These are phyloP conservation scores for Prunus padus DNA, from an alignment of 306 rosid genomes.

Conservation along the genomic window DNA sequence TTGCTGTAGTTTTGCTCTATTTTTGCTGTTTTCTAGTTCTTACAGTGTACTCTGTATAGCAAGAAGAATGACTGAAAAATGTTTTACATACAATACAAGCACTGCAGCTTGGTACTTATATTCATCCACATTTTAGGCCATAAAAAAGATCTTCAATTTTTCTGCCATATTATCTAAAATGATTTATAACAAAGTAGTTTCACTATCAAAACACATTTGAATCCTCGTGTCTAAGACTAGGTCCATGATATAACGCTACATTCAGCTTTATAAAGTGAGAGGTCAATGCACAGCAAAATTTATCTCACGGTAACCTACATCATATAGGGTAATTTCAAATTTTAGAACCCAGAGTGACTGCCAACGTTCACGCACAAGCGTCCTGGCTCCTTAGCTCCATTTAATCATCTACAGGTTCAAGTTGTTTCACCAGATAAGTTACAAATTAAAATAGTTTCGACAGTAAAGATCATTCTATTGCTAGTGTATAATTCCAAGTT, in stretches of 20 bases:
- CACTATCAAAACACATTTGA: conserved; percentile 5
- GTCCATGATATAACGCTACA: background rate
- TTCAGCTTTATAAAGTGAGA: conserved; percentile 4
- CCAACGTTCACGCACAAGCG: conserved; percentile 11
- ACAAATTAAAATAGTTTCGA: conserved; percentile 6
- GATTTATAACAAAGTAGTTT: background rate
- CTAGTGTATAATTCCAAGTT: background rate
- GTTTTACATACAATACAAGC: background rate
- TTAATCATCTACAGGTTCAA: conserved; percentile 25
- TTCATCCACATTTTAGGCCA: background rate
- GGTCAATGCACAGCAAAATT: conserved; percentile 32
- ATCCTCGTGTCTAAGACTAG: conserved; percentile 9
- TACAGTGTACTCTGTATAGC: background rate
- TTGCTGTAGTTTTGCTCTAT: too few species aligned
- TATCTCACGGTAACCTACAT: conserved; percentile 23
- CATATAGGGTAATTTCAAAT: conserved; percentile 11
- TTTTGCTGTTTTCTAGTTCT: too few species aligned
- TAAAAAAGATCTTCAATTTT: background rate
- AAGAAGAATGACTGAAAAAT: background rate
- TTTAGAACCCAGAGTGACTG: conserved; percentile 23
- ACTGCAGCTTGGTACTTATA: background rate
- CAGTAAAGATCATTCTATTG: background rate
- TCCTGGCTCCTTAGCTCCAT: conserved; percentile 26
- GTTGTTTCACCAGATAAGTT: conserved; percentile 16
- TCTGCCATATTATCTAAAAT: background rate